Evolutionary conservation across 495 filamentous ascomycete genomes (phyloP).

Genomic region (Penicillium cosmopolitanum): DNA sequence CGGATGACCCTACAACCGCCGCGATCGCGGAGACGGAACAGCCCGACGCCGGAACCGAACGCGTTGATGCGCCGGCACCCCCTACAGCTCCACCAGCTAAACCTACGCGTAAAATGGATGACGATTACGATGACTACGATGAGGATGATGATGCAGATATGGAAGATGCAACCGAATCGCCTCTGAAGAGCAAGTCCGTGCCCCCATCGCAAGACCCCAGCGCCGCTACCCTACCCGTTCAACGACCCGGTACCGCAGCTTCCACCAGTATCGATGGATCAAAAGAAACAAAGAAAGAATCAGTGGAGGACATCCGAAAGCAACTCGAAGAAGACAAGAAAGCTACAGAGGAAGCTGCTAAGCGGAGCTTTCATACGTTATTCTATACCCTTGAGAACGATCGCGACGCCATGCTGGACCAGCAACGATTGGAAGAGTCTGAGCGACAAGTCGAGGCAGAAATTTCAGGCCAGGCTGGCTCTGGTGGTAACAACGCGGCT

Average conservation of each 20-base stretch:
- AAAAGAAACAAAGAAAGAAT: constrained; percentile 60
- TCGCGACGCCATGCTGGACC: constrained; percentile 93
- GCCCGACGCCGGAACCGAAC: constrained; percentile 35
- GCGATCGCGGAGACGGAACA: constrained; percentile 34
- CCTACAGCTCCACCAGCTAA: constrained; percentile 56
- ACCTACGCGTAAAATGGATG: constrained; percentile 72
- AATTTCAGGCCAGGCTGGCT: constrained; percentile 69
- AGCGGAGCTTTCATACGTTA: constrained; percentile 83
- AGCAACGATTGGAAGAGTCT: constrained; percentile 94
- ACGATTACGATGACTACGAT: constrained; percentile 81
- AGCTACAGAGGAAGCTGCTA: constrained; percentile 87
- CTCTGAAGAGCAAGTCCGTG: constrained; percentile 62
- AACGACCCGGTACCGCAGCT: constrained; percentile 32
- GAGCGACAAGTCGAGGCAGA: constrained; percentile 96
- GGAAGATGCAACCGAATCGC: constrained; percentile 52
- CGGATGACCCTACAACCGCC: constrained; percentile 32
- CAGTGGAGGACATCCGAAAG: constrained; percentile 85
- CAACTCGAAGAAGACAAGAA: constrained; percentile 93
- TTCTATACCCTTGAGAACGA: constrained; percentile 97
- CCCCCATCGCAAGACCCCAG: constrained; percentile 42
- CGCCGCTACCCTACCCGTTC: constrained; percentile 33
- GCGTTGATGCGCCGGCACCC: constrained; percentile 45
- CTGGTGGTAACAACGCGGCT: constrained; percentile 49
- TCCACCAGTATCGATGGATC: constrained; percentile 33
- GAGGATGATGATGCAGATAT: constrained; percentile 81